Conservation (phyloP, 2,329 filamentous ascomycete species). For the Colletotrichum sp. region DNA sequence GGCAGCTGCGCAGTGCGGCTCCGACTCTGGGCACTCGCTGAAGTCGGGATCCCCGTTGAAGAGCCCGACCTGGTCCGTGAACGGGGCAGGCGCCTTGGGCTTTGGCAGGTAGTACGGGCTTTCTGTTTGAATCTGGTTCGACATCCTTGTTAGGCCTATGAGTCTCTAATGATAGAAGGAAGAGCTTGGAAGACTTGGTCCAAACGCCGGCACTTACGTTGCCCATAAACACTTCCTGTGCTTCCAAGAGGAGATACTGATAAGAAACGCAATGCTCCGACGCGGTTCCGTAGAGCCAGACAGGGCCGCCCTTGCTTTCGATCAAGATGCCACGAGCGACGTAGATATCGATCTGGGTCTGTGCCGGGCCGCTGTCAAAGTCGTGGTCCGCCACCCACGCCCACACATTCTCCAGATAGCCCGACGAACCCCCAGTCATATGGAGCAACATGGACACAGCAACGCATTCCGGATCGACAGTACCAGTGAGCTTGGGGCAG, state of each 20-base stretch:
- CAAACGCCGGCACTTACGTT: slow-evolving; percentile 29
- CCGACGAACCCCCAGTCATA: slow-evolving; percentile 34
- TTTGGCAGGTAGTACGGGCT: slow-evolving; percentile 31
- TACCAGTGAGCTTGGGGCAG: slow-evolving; percentile 12
- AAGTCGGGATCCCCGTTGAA: slow-evolving; percentile 18
- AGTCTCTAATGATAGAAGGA: background rate
- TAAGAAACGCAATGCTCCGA: slow-evolving; percentile 40
- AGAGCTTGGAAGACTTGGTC: background rate
- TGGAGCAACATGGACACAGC: slow-evolving; percentile 45
- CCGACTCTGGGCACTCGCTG: background rate
- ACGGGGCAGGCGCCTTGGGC: slow-evolving; percentile 26
- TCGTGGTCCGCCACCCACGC: slow-evolving; percentile 56
- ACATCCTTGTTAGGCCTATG: slow-evolving; percentile 24
- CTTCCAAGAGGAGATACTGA: slow-evolving; percentile 52
- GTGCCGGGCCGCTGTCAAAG: slow-evolving; percentile 12
- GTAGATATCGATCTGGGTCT: slow-evolving; percentile 36
- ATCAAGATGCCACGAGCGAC: slow-evolving; percentile 39
- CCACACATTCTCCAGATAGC: slow-evolving; percentile 30
- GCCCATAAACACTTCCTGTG: slow-evolving; percentile 53
- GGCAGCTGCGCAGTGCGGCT: slow-evolving; percentile 23
- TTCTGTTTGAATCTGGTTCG: slow-evolving; percentile 46
- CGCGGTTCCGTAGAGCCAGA: slow-evolving; percentile 28
- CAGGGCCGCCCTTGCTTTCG: slow-evolving; percentile 25
- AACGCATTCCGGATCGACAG: slow-evolving; percentile 35
- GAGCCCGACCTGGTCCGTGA: slow-evolving; percentile 7